Percentiles rank a stretch among this genome's conserved stretches.
Conservation (phyloP, 2,329 filamentous ascomycete species). For the Sporothrix phasma region DNA sequence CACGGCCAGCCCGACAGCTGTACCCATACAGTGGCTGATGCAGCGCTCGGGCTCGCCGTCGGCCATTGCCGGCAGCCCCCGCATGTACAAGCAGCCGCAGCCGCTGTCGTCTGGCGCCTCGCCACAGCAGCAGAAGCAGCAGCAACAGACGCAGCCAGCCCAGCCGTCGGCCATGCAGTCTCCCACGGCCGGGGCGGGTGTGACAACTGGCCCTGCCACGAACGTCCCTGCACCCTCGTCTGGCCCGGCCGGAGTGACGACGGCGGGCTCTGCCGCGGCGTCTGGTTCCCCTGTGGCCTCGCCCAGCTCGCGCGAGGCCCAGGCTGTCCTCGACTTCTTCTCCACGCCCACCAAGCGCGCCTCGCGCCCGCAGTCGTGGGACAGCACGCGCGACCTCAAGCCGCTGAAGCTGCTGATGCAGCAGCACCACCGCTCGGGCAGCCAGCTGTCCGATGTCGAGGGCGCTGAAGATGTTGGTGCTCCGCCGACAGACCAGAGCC, state of each 20-base stretch:
- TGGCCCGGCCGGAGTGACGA: neutral
- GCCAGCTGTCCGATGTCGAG: constrained; percentile 20
- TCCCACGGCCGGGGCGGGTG: neutral
- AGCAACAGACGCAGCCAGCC: neutral
- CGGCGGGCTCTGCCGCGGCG: neutral
- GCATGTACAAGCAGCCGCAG: neutral
- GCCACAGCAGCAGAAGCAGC: neutral
- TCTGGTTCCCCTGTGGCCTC: neutral
- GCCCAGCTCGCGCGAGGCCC: neutral
- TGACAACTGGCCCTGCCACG: neutral
- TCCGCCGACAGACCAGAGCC: constrained; percentile 17
- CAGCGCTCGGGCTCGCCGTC: constrained; percentile 37
- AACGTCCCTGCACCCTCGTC: neutral
- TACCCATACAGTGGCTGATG: constrained; percentile 47
- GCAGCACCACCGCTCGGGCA: constrained; percentile 41
- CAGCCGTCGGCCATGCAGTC: neutral
- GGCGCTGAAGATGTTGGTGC: constrained; percentile 17
- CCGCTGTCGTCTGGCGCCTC: neutral
- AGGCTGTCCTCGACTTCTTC: constrained; percentile 1
- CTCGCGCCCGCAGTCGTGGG: constrained; percentile 50
- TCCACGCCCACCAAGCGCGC: constrained; percentile 29
- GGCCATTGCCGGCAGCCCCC: constrained; percentile 12
- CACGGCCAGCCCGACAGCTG: constrained; percentile 41
- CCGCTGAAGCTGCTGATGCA: constrained; percentile 63
- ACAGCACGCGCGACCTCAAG: constrained; percentile 59